Evolutionary conservation across 352 stramenopile species (phyloP).

Genomic region (Phytopythium oedochilum): DNA sequence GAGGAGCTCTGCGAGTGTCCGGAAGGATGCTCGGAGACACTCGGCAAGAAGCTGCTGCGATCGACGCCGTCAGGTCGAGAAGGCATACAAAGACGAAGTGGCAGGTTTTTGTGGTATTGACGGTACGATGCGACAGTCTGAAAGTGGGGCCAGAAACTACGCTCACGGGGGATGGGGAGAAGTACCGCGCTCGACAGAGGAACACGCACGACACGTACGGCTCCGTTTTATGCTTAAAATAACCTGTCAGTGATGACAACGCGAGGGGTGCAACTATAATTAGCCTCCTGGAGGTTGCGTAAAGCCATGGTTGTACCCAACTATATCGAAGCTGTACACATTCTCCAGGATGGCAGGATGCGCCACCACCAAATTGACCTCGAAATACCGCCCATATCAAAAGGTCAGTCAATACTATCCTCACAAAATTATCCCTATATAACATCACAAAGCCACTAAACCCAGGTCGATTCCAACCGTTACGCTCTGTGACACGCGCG

Average conservation of each 20-base stretch:
- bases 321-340: not conserved
- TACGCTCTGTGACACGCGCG: not conserved
- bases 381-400: not conserved
- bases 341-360: not conserved
- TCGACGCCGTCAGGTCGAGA: not conserved
- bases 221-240: not conserved
- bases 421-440: too few relatives aligned
- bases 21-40: too few relatives aligned
- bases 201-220: not conserved
- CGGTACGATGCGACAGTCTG: not conserved
- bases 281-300: too few relatives aligned
- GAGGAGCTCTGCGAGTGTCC: not conserved
- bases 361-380: not conserved
- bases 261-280: too few relatives aligned
- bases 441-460: not conserved
- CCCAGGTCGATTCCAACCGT: not conserved
- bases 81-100: not conserved
- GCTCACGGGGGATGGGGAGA: too few relatives aligned
- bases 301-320: slow-evolving; percentile 5
- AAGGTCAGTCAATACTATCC: too few relatives aligned
- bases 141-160: not conserved
- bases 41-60: too few relatives aligned
- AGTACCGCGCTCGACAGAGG: not conserved
- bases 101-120: not conserved
- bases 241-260: too few relatives aligned